Base-by-base conservation (phyloP, 2,329 filamentous ascomycete species). In the Colletotrichum sp. region DNA sequence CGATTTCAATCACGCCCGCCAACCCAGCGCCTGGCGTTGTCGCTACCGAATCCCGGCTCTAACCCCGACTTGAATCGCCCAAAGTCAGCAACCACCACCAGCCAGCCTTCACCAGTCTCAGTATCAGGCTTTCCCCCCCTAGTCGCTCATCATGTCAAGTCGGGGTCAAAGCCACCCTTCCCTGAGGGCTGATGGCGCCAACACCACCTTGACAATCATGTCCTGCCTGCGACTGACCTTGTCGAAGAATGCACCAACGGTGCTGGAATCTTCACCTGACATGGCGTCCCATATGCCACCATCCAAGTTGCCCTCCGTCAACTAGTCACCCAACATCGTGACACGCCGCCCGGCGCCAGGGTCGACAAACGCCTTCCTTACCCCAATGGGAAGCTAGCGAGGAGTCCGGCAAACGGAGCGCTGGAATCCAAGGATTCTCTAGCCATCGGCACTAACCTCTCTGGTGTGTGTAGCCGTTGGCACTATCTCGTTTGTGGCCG, bases 151-250 rank as follows among this genome's bases (percentile, higher is more conserved):
- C 60, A 38, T 32, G 43, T 52, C 16, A 34, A 64, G 28, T 61
- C 28, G 48, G 52, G 68, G 68, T 71, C 72, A 75, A 62, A 71
- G 72, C 61, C 61, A 66, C n/a, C 32, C 32, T 48, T 26, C n/a
- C 62, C 43, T 38, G 48, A 36, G 43, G 69, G 18, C 60, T 61
- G 13, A 52, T 21, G 43, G n/a, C n/a, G 43, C 43, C n/a, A 52
- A 52, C 61, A 56, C n/a, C 36, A 56, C 12, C 60, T 38, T 36
- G 64, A 66, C 43, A 21, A 52, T 52, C 43, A 61, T 21, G 62
- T 43, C 28, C 21, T 48, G 28, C 68, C 18, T 28, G 32, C 38
- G 16, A 52, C 21, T 30, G 21, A 28, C 55, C 58, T 28, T 16
- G 48, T 34, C 18, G n/a, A 26, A 52, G 36, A 28, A 21, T 38